Conservation (phyloP, 371 early-diverging fungal genomes). For the Lichtheimia corymbifera region DNA sequence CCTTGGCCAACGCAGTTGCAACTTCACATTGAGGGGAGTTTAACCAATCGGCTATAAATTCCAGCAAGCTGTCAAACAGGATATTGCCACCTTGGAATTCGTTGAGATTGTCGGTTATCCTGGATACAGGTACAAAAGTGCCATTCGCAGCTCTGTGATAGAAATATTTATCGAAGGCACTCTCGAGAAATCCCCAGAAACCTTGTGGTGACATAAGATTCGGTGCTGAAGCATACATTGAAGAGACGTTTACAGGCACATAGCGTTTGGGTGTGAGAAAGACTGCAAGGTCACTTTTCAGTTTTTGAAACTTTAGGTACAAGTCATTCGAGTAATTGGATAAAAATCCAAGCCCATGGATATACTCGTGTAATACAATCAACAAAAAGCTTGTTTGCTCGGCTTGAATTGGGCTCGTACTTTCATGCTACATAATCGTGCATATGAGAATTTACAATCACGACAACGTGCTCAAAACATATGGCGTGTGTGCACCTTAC, state of each 20-base stretch:
- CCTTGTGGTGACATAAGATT: slow-evolving; percentile 9
- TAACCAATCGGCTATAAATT: not conserved
- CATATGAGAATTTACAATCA: too few relatives aligned
- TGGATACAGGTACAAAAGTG: not conserved
- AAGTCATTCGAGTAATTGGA: not conserved
- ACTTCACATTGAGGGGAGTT: not conserved
- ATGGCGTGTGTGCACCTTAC: not conserved
- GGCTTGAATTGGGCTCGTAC: not conserved
- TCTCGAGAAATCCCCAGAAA: slow-evolving; percentile 7
- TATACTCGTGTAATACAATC: slow-evolving; percentile 1
- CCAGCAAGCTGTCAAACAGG: not conserved
- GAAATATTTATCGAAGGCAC: not conserved
- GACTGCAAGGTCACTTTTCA: not conserved
- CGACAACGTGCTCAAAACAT: too few relatives aligned
- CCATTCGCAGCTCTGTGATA: not conserved
- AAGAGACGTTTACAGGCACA: not conserved
- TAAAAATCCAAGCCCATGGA: slow-evolving; percentile 2
- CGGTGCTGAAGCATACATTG: slow-evolving; percentile 5
- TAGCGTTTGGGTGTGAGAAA: slow-evolving; percentile 4
- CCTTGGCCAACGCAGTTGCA: not conserved
- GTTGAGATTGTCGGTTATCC: slow-evolving; percentile 1
- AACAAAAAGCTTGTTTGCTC: slow-evolving; percentile 1
- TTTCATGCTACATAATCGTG: not conserved
- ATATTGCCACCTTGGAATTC: not conserved
- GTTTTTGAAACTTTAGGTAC: not conserved